These are phyloP conservation scores for Barnettozyma californica DNA, from an alignment of 805 yeast genomes.

Conservation along the genomic window DNA sequence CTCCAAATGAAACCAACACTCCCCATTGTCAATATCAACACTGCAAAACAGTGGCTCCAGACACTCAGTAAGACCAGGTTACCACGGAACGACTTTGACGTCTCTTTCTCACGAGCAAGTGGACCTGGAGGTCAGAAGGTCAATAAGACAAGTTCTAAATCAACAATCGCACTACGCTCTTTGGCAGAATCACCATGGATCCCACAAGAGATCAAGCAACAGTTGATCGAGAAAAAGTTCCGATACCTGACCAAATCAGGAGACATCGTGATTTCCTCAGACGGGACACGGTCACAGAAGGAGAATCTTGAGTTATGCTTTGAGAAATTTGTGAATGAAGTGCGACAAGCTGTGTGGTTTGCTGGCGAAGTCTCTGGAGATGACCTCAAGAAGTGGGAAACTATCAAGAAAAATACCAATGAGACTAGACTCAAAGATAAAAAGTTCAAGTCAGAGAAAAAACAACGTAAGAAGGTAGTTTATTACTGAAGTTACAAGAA, in stretches of 20 bases:
- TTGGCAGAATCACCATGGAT: conserved; percentile 54
- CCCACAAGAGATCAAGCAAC: conserved; percentile 45
- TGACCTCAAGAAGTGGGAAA: conserved; percentile 48
- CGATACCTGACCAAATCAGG: conserved; percentile 47
- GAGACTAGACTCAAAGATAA: conserved; percentile 33
- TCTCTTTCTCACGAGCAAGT: conserved; percentile 53
- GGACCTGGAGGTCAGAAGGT: conserved; percentile 92
- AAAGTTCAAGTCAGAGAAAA: conserved; percentile 33
- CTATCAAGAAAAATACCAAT: conserved; percentile 28
- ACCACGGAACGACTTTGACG: conserved; percentile 30
- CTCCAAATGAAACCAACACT: not conserved
- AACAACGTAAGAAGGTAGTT: conserved; percentile 27
- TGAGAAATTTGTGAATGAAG: conserved; percentile 48
- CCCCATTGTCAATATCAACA: not conserved
- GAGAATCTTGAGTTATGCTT: conserved; percentile 54
- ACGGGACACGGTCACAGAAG: conserved; percentile 52
- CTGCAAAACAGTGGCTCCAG: conserved; percentile 40
- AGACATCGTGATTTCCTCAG: conserved; percentile 58
- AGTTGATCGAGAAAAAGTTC: conserved; percentile 33
- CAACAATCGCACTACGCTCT: conserved; percentile 47
- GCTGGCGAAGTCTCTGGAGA: conserved; percentile 42
- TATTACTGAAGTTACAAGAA: not conserved
- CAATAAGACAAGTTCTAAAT: conserved; percentile 62
- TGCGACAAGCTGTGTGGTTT: conserved; percentile 42
- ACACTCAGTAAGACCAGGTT: conserved; percentile 13